phyloP scores from a whole-genome alignment of 2,329 filamentous ascomycete genomes.

The Aspergillus sp. region DNA sequence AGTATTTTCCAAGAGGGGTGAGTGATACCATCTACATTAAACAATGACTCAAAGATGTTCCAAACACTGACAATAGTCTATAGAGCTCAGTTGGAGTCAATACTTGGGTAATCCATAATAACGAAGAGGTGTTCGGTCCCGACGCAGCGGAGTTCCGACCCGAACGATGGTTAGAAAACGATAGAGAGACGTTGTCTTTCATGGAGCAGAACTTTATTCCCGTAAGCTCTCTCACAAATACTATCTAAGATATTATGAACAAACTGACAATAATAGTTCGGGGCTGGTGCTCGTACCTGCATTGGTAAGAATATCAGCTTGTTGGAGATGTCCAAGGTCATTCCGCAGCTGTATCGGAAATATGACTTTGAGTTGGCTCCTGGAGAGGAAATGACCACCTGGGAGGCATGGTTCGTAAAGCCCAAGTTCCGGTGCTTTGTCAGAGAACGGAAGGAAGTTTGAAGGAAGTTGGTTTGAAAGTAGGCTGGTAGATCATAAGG shows the following conservation, averaged over 20 bases:
- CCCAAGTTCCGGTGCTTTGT: conserved; percentile 1
- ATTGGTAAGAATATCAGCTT: conserved; percentile 44
- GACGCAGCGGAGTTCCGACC: conserved; percentile 19
- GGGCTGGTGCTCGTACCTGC: conserved; percentile 51
- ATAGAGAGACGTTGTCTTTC: not conserved
- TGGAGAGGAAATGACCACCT: not conserved
- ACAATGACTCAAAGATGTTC: no score
- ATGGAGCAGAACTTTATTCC: conserved; percentile 9
- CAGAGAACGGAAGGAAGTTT: not conserved
- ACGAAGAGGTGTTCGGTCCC: conserved; percentile 20
- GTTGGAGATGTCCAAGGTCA: conserved; percentile 28
- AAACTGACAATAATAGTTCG: conserved; percentile 18
- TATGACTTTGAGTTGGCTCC: conserved; percentile 39
- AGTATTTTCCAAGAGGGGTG: conserved; percentile 26
- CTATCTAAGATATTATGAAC: no score
- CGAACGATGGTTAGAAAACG: conserved; percentile 7
- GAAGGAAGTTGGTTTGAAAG: not conserved
- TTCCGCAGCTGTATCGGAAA: conserved; percentile 45
- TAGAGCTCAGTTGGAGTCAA: conserved; percentile 8
- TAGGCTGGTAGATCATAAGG: no score
- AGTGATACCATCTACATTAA: not conserved
- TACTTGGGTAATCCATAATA: conserved; percentile 7
- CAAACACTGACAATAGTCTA: not conserved
- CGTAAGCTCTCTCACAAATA: not conserved
- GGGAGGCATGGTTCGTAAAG: conserved; percentile 1